Evolutionary conservation across 2,329 filamentous ascomycete genomes (phyloP), one percentile per base, ranked within the genome.

Genomic region (Colletotrichum liriopes): DNA sequence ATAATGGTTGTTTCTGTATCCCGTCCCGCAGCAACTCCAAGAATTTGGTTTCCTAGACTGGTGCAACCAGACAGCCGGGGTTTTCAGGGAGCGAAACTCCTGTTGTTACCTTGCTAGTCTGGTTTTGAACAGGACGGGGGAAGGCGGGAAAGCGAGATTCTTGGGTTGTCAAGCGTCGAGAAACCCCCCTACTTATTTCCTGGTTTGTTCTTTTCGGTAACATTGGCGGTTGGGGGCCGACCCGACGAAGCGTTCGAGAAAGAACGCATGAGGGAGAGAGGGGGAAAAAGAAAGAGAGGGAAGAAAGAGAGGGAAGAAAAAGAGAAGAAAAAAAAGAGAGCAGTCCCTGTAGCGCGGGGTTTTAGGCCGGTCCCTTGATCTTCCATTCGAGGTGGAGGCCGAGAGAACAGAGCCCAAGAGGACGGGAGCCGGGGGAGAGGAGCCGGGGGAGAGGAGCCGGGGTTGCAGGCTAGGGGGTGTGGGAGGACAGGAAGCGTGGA

Each of bases 401-500:
- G 18, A 37, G 16, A 23, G 18, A 16, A 56, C 9, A 41, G n/a
- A 39, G 26, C 37, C 45, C 47, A 37, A 43, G 58, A 35, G 26
- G 37, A 54, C 20, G 35, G 45, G 26, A n/a, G 47, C 2, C 8
- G 56, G 29, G 43, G 58, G 58, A 8, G 59, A 9, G 60, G 41
- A 18, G 35, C 43, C 8, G n/a, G 59, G 43, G 14, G 58, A 8
- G 59, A 9, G 60, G 41, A 18, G 35, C 43, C 8, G n/a, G 59
- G 43, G 14, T 26, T 35, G 58, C 56, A 63, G 20, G n/a, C 37
- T n/a, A 41, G 35, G 47, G 58, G 32, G 37, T 20, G 51, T 65
- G 26, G 51, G 26, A 65, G 63, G 26, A 45, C n/a, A n/a, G 14
- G 55, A 29, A 49, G 37, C n/a, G n/a, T 37, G 37, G 37, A 41